phyloP scores from a whole-genome alignment of 1,139 yeast genomes.

The Scheffersomyces insectosa region DNA sequence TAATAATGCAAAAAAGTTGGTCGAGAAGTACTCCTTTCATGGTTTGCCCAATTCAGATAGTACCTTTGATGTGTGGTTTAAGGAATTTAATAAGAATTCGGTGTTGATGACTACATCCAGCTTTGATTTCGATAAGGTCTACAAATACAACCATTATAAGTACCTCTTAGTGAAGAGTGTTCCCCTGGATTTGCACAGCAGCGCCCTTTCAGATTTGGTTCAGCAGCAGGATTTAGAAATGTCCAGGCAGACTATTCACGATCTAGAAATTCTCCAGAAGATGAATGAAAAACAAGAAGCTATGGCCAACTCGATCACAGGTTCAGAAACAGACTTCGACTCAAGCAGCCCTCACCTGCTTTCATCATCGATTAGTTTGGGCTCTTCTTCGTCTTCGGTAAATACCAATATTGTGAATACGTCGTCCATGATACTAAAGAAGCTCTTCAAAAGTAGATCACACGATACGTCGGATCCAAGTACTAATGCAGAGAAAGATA shows the following conservation, averaged over 20 bases:
- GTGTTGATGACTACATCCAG: constrained; percentile 20
- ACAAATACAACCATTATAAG: constrained; percentile 6
- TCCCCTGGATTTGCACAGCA: not conserved
- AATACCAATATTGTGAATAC: constrained; percentile 29
- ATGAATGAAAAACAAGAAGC: constrained; percentile 27
- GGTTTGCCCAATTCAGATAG: constrained; percentile 21
- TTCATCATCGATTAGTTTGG: constrained; percentile 39
- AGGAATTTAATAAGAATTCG: constrained; percentile 23
- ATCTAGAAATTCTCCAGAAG: constrained; percentile 20
- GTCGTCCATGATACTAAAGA: constrained; percentile 35
- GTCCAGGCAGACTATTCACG: constrained; percentile 21
- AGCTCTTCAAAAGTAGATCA: constrained; percentile 21
- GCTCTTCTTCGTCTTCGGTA: constrained; percentile 32
- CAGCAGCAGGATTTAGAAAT: constrained; percentile 35
- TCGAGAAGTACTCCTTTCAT: constrained; percentile 28
- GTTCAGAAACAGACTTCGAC: constrained; percentile 11
- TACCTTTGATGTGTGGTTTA: constrained; percentile 40
- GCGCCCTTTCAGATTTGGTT: constrained; percentile 11
- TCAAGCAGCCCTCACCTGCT: constrained; percentile 26
- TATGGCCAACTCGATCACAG: constrained; percentile 20
- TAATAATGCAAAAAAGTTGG: constrained; percentile 29
- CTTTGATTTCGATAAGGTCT: constrained; percentile 1
- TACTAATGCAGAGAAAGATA: constrained; percentile 8
- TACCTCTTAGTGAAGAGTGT: constrained; percentile 3
- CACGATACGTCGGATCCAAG: constrained; percentile 7